Conservation (phyloP, 768 basidiomycete genomes). For the Termitomyces sp. region DNA sequence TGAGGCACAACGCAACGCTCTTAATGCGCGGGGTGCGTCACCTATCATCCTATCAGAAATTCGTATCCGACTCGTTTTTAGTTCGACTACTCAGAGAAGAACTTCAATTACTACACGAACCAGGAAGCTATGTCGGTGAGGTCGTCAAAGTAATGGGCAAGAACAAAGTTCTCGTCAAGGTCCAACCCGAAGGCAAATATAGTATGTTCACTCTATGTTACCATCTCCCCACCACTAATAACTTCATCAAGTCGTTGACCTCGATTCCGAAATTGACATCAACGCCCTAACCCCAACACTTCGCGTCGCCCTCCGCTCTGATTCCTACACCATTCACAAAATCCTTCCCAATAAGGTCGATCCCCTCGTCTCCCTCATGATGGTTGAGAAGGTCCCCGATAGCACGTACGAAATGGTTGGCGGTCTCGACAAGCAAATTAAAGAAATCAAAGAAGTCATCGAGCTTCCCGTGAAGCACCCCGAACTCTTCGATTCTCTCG, state of each 20-base stretch:
- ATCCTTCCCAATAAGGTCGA: slow-evolving; percentile 97
- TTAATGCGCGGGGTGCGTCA: slow-evolving; percentile 84
- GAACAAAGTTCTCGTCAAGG: slow-evolving; percentile 97
- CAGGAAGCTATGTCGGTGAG: slow-evolving; percentile 97
- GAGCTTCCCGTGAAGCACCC: slow-evolving; percentile 97
- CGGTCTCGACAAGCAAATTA: slow-evolving; percentile 91
- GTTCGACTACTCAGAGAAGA: slow-evolving; percentile 91
- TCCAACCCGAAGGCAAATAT: slow-evolving; percentile 99
- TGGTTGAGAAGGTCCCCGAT: slow-evolving; percentile 99
- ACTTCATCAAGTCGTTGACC: slow-evolving; percentile 74
- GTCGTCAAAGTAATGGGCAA: slow-evolving; percentile 99
- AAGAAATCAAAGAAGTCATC: slow-evolving; percentile 96
- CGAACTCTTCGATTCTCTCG: slow-evolving; percentile 92
- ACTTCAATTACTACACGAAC: slow-evolving; percentile 62
- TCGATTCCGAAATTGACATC: slow-evolving; percentile 85
- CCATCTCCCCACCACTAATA: not conserved
- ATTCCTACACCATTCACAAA: slow-evolving; percentile 95
- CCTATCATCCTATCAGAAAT: not conserved
- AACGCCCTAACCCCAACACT: slow-evolving; percentile 76
- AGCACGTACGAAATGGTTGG: slow-evolving; percentile 99
- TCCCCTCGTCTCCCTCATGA: slow-evolving; percentile 97
- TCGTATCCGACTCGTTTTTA: slow-evolving; percentile 22
- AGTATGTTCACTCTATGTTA: slow-evolving; percentile 52
- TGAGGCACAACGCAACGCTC: slow-evolving; percentile 95
- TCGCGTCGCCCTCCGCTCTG: slow-evolving; percentile 93